Percentiles rank a stretch among this genome's conserved stretches.
phyloP scores from a whole-genome alignment of 1,139 yeast species.

The Hyphopichia khmerensis region DNA sequence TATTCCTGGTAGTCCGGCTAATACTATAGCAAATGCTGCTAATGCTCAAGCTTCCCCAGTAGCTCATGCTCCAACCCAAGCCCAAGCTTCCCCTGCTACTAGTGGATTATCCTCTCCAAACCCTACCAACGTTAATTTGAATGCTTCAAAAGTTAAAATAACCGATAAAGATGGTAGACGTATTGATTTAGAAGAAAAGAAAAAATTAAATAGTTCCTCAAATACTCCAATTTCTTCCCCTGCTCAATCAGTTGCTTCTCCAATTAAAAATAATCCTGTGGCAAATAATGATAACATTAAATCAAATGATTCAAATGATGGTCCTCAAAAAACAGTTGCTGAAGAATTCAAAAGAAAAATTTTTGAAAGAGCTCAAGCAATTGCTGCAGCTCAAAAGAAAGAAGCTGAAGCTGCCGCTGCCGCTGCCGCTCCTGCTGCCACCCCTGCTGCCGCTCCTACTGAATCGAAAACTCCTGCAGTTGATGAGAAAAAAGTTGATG shows the following conservation, averaged over 20 bases:
- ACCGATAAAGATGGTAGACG: conserved; percentile 50
- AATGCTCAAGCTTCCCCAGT: neutral
- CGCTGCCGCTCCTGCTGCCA: conserved; percentile 7
- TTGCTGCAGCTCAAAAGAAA: conserved; percentile 12
- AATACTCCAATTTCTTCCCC: conserved; percentile 18
- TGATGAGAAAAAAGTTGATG: neutral
- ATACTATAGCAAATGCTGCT: neutral
- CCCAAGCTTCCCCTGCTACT: conserved; percentile 2
- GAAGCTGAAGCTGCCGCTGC: conserved; percentile 10
- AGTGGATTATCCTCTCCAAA: conserved; percentile 1
- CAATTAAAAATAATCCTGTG: conserved; percentile 11
- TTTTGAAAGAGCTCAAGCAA: conserved; percentile 10
- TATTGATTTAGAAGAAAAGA: conserved; percentile 46
- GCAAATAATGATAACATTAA: conserved; percentile 15
- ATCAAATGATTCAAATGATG: conserved; percentile 11
- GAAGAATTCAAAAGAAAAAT: conserved; percentile 21
- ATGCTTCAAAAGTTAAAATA: conserved; percentile 25
- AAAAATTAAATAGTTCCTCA: conserved; percentile 20
- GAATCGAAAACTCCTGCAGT: conserved; percentile 6
- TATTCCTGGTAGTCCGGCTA: conserved; percentile 2
- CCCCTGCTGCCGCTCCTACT: conserved; percentile 7
- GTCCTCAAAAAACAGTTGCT: conserved; percentile 13
- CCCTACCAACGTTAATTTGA: neutral
- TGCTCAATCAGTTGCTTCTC: conserved; percentile 11
- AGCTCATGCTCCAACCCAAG: neutral